Conservation (phyloP, 306 rosid genomes). For the Phaseolus lunatus region DNA sequence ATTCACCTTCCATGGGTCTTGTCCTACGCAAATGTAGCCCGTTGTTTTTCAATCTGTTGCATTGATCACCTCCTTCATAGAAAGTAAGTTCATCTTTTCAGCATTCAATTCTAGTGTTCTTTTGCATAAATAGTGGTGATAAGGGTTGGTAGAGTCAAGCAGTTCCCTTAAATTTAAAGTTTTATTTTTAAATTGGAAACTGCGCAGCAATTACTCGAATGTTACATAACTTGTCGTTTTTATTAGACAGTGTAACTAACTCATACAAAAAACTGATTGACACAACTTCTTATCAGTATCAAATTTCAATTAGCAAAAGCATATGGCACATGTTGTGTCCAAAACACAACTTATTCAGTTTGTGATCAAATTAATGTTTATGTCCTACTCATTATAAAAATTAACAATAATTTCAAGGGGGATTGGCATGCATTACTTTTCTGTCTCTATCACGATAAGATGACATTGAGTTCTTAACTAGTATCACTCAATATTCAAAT, state of each 20-base stretch:
- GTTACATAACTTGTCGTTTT: background rate
- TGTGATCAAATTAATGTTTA: background rate
- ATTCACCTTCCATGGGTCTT: background rate
- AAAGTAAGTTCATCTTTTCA: background rate
- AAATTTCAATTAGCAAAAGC: slow-evolving; percentile 5
- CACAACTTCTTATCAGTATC: background rate
- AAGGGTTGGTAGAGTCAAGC: background rate
- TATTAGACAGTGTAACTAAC: background rate
- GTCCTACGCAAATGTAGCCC: background rate
- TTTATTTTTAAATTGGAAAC: background rate
- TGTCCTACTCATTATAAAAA: background rate
- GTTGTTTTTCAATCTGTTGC: background rate
- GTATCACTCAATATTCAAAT: background rate
- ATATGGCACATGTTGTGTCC: background rate
- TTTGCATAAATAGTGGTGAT: background rate
- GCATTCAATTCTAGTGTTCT: background rate
- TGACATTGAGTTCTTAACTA: background rate
- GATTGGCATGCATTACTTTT: background rate
- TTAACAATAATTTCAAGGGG: background rate
- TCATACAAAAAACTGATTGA: background rate
- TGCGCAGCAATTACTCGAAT: background rate
- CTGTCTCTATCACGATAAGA: background rate
- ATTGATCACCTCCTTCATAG: background rate
- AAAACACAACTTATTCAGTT: background rate
- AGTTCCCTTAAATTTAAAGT: background rate